Base-by-base conservation (phyloP, 257 asterid genomes). In the Ehretia macrophylla region DNA sequence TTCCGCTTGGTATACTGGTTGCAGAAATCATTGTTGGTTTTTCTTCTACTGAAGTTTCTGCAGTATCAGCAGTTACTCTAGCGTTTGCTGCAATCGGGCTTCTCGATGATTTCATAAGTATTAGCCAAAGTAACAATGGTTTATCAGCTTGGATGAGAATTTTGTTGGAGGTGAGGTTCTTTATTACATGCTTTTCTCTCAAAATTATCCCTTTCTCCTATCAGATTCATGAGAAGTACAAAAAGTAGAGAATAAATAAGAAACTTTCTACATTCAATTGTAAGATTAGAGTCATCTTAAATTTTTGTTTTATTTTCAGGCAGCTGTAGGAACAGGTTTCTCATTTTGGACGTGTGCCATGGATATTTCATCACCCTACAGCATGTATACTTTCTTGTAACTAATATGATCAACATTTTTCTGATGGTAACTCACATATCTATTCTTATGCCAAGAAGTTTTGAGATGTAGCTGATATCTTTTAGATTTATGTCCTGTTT, bases 1-100 rank as follows among this genome's bases (percentile, higher is more conserved):
- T 91, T 58, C 95, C 98, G 8, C 75, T 83, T 60, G 97, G 95
- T 45, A 62, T 88, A 65, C 70, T 88, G 60, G 95, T 91, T 75
- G 90, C 98, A 32, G 83, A 85, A 67, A 60, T 64, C 60, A 58
- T 79, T 16, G 73, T 88, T 44, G 82, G 81, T 5, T 88, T 84
- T 77, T 79, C 97, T 17, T 88, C 95, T 57, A 58, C 47, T 20
- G 96, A 88, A 66, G 96, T 91, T 79, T 75, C 82, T 47, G 95
- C 82, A 63, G 95, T 80, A 11, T 90, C 79, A 19, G 72, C 65
- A 64, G 92, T 76, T 37, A 88, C 96, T 64, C 58, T 76, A 22
- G 82, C 78, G 14, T 85, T 91, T 81, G 92, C 90, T 50, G 74
- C 83, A 45, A 78, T 88, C 64, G 98, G 97, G 42, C 58, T 88